These are phyloP conservation scores for Petunia hybrid DNA, from an alignment of 305 asterid genomes.

Conservation along the genomic window DNA sequence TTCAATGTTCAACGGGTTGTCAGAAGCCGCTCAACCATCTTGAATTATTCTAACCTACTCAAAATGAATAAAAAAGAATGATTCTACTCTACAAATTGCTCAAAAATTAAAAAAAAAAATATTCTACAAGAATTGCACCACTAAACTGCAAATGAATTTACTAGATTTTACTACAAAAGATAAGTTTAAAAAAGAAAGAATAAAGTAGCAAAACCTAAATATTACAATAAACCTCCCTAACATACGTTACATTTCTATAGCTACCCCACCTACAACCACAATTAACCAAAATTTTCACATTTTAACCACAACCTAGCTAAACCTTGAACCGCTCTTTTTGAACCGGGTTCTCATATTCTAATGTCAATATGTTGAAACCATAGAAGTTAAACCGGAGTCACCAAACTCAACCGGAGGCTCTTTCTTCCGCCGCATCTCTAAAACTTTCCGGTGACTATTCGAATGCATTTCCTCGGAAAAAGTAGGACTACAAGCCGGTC, in stretches of 20 bases:
- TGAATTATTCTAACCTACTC: conserved; percentile 48
- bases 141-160: conserved; percentile 33
- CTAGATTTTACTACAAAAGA: conserved; percentile 43
- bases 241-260: conserved; percentile 37
- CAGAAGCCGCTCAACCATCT: conserved; percentile 62
- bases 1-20: conserved; percentile 37
- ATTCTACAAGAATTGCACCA: conserved; percentile 25
- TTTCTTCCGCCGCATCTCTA: conserved; percentile 89
- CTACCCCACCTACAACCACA: conserved; percentile 41
- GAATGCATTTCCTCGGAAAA: conserved; percentile 79
- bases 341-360: conserved; percentile 41
- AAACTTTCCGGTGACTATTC: conserved; percentile 92
- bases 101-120: conserved; percentile 22
- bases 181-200: conserved; percentile 47
- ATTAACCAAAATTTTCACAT: conserved; percentile 56
- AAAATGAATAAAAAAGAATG: conserved; percentile 13
- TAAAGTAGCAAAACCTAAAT: conserved; percentile 40
- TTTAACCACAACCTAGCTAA: conserved; percentile 46
- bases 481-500: conserved; percentile 99
- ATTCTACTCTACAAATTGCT: too few species aligned
- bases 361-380: conserved; percentile 54
- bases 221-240: conserved; percentile 48
- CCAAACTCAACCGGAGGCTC: conserved; percentile 39
- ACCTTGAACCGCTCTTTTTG: conserved; percentile 38
- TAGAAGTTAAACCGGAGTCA: conserved; percentile 46